phyloP scores from a whole-genome alignment of 371 early-diverging fungal genomes.

The Circinella umbellata region DNA sequence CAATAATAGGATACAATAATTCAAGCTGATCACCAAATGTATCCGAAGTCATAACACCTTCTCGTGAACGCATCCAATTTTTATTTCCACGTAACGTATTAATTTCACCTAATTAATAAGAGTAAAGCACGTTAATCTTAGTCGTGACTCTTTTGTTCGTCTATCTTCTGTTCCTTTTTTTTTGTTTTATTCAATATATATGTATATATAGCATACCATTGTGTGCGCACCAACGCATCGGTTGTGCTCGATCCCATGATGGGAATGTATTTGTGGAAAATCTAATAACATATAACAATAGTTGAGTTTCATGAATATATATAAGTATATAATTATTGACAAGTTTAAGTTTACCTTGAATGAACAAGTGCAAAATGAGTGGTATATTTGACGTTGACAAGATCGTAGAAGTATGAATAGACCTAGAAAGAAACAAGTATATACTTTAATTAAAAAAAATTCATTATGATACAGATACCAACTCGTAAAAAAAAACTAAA shows the following conservation, averaged over 20 bases:
- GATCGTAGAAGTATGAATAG: conserved; percentile 89
- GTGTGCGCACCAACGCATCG: conserved; percentile 96
- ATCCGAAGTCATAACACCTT: conserved; percentile 88
- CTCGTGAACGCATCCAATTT: conserved; percentile 98
- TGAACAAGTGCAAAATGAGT: conserved; percentile 96
- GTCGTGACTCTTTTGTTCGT: too few relatives aligned
- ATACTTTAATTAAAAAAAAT: neutral
- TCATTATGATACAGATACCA: neutral
- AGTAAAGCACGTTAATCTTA: neutral
- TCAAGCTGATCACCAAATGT: conserved; percentile 83
- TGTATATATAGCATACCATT: conserved; percentile 72
- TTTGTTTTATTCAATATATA: neutral
- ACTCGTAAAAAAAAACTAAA: neutral
- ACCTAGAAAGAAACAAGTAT: neutral
- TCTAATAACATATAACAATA: conserved; percentile 38
- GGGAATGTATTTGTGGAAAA: conserved; percentile 99
- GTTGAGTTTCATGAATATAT: neutral
- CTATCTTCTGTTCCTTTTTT: too few relatives aligned
- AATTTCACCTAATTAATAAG: conserved; percentile 80
- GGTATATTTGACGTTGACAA: conserved; percentile 77
- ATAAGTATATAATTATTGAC: neutral
- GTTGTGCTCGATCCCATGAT: conserved; percentile 98
- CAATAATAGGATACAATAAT: conserved; percentile 91
- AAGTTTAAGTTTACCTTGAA: conserved; percentile 43
- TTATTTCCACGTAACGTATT: conserved; percentile 98